phyloP scores from a whole-genome alignment of 176 grass and related monocot species.

The Juncus effusus region DNA sequence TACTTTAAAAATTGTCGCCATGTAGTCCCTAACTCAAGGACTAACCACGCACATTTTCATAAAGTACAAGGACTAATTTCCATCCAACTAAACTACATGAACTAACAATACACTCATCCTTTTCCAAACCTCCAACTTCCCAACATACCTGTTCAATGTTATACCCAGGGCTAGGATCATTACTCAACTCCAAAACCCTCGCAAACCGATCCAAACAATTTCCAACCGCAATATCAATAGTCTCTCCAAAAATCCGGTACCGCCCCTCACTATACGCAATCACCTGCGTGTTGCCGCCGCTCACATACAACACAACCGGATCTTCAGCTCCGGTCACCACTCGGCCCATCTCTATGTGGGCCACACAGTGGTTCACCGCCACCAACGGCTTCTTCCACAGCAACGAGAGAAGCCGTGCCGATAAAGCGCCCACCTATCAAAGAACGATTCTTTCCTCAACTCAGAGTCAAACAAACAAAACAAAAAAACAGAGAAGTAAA shows the following conservation, averaged over 20 bases:
- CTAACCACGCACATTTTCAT: not conserved
- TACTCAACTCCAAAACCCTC: conserved; percentile 45
- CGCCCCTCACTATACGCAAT: conserved; percentile 34
- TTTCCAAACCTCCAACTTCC: not conserved
- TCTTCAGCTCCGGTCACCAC: conserved; percentile 36
- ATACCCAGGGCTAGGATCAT: conserved; percentile 54
- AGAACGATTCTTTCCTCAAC: too few species aligned
- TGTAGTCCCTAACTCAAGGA: not conserved
- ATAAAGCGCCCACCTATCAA: conserved; percentile 35
- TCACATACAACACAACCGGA: conserved; percentile 51
- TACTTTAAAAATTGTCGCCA: too few species aligned
- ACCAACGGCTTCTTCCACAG: conserved; percentile 80
- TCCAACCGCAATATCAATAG: conserved; percentile 33
- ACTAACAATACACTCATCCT: not conserved
- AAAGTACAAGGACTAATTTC: not conserved
- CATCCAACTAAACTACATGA: not conserved
- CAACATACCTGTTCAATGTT: conserved; percentile 37
- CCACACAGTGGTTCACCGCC: conserved; percentile 67
- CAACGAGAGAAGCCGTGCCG: conserved; percentile 58
- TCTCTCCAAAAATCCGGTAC: conserved; percentile 29
- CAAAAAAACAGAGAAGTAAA: not conserved
- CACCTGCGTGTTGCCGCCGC: conserved; percentile 32
- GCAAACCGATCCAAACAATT: conserved; percentile 68
- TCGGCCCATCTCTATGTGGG: conserved; percentile 68
- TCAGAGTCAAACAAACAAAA: too few species aligned